Evolutionary conservation across 495 filamentous ascomycete genomes (phyloP).

Genomic region (Podospora appendiculata): DNA sequence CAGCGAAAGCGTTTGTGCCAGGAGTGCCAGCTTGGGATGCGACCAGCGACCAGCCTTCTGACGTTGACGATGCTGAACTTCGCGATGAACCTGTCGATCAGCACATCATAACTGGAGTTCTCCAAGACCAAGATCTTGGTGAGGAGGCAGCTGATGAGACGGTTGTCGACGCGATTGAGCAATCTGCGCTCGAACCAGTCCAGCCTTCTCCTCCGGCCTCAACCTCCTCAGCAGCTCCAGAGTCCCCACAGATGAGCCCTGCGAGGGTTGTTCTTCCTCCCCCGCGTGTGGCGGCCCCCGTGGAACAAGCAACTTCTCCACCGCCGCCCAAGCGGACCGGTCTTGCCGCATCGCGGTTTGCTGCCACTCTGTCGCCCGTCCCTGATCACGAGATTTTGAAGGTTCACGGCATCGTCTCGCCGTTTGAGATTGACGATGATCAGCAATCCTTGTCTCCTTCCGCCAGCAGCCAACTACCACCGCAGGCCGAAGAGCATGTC

Average conservation of each 20-base stretch:
- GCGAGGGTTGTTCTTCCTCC: neutral
- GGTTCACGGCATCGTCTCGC: slow-evolving; percentile 18
- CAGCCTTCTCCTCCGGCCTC: no score
- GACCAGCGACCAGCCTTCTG: slow-evolving; percentile 26
- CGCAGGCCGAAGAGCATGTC: slow-evolving; percentile 2
- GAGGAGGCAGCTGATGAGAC: neutral
- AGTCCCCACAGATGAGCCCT: no score
- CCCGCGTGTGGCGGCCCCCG: slow-evolving; percentile 3
- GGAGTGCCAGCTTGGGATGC: slow-evolving; percentile 37
- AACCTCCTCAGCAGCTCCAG: no score
- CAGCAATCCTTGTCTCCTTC: slow-evolving; percentile 4
- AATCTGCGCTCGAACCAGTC: neutral
- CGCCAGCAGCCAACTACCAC: slow-evolving; percentile 6
- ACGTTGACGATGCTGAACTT: slow-evolving; percentile 26
- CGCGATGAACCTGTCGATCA: slow-evolving; percentile 15
- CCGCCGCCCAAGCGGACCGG: slow-evolving; percentile 21
- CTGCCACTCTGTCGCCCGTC: slow-evolving; percentile 13
- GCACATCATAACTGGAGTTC: neutral
- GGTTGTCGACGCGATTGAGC: slow-evolving; percentile 8
- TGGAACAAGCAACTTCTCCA: slow-evolving; percentile 32
- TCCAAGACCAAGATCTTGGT: no score
- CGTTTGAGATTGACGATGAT: slow-evolving; percentile 12
- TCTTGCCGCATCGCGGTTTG: slow-evolving; percentile 28
- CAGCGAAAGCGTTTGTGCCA: slow-evolving; percentile 60
- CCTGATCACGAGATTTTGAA: slow-evolving; percentile 21